Evolutionary conservation across 768 basidiomycete genomes (phyloP).

Genomic region (Suillus luteus): DNA sequence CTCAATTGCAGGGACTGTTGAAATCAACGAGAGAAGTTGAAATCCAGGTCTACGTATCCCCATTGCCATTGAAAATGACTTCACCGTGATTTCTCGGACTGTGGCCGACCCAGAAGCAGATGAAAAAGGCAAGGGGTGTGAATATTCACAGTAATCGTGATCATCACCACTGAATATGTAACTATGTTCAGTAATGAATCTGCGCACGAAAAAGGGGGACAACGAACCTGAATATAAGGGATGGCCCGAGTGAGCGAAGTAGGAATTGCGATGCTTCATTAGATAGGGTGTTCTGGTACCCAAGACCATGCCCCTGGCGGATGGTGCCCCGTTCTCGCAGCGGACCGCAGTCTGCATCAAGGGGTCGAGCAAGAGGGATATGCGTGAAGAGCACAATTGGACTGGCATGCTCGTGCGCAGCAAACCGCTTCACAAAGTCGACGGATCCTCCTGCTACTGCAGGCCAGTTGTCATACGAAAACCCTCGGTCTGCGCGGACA

Average conservation of each 20-base stretch:
- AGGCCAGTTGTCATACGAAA: constrained; percentile 49
- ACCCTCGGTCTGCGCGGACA: constrained; percentile 44
- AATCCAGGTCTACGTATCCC: constrained; percentile 85
- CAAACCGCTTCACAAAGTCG: constrained; percentile 52
- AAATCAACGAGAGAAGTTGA: constrained; percentile 78
- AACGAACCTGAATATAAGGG: constrained; percentile 71
- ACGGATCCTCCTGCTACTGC: constrained; percentile 50
- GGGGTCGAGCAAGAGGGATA: constrained; percentile 82
- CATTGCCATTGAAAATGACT: constrained; percentile 89
- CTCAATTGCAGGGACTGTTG: constrained; percentile 34
- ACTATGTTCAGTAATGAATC: constrained; percentile 14
- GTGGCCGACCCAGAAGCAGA: constrained; percentile 22
- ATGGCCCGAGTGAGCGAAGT: constrained; percentile 62
- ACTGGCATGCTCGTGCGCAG: constrained; percentile 28
- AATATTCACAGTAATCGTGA: constrained; percentile 91
- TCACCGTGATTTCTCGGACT: constrained; percentile 80
- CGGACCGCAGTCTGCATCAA: constrained; percentile 71
- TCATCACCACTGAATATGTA: constrained; percentile 74
- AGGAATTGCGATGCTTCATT: constrained; percentile 66
- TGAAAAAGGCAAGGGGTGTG: constrained; percentile 41
- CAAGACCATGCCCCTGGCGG: constrained; percentile 69
- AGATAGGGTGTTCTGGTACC: constrained; percentile 85
- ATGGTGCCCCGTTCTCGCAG: constrained; percentile 75
- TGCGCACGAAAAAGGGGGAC: background rate
- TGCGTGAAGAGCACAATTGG: constrained; percentile 81